phyloP scores from a whole-genome alignment of 2,329 filamentous ascomycete species.

The Epichloe scottii region DNA sequence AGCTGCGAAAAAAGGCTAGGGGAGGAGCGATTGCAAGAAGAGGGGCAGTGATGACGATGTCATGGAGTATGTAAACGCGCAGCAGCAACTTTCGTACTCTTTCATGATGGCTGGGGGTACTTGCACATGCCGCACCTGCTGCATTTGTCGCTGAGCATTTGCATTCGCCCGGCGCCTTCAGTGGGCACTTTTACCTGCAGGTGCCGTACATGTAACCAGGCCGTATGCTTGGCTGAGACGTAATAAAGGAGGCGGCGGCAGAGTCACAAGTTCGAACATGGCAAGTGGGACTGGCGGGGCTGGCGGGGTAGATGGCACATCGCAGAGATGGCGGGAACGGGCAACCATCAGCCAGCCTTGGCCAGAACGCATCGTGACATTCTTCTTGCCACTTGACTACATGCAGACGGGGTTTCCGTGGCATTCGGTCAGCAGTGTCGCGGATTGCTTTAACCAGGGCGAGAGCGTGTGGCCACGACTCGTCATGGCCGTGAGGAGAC shows the following conservation, averaged over 20 bases:
- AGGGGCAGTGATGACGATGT: constrained; percentile 2
- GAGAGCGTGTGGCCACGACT: background rate
- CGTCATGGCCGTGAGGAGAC: background rate
- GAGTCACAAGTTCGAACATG: background rate
- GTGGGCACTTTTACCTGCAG: background rate
- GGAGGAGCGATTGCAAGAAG: background rate
- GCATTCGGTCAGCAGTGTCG: background rate
- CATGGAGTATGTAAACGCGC: background rate
- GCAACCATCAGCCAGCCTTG: background rate
- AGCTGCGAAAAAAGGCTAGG: background rate
- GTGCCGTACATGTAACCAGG: background rate
- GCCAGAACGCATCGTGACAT: constrained; percentile 4
- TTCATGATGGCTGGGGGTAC: background rate
- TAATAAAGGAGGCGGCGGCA: background rate
- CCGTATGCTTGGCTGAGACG: background rate
- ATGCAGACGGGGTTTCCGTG: background rate
- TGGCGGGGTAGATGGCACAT: background rate
- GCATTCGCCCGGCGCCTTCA: background rate
- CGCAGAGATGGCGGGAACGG: background rate
- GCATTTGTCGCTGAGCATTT: background rate
- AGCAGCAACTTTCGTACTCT: too few relatives aligned
- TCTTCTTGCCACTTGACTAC: background rate
- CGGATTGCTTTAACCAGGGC: background rate
- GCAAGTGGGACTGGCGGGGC: background rate
- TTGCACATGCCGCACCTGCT: constrained; percentile 2